phyloP scores from a whole-genome alignment of 495 filamentous ascomycete genomes.

The Penicillium mononematosum region DNA sequence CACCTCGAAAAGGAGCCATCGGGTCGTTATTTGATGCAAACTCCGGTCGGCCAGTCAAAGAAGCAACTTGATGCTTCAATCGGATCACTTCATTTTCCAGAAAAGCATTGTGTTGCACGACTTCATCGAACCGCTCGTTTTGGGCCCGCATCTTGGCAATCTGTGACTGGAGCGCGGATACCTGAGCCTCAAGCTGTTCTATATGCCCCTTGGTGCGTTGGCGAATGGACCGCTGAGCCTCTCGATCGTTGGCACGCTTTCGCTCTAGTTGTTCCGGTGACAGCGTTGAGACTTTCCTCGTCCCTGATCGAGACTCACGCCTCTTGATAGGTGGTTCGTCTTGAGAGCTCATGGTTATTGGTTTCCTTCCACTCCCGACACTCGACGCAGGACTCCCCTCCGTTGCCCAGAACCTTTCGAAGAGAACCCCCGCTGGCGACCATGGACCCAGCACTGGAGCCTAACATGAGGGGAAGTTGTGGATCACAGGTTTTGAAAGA shows the following conservation, averaged over 20 bases:
- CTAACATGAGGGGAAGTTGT: slow-evolving; percentile 17
- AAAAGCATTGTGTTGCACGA: slow-evolving; percentile 52
- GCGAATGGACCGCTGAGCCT: slow-evolving; percentile 62
- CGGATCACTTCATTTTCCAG: slow-evolving; percentile 53
- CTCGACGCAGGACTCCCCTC: slow-evolving; percentile 5
- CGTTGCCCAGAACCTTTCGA: slow-evolving; percentile 13
- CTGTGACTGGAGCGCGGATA: slow-evolving; percentile 47
- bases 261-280: slow-evolving; percentile 60
- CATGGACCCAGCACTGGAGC: slow-evolving; percentile 16
- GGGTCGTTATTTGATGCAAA: slow-evolving; percentile 15
- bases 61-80: slow-evolving; percentile 43
- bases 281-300: slow-evolving; percentile 57
- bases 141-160: slow-evolving; percentile 50
- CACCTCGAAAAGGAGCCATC: slow-evolving; percentile 10
- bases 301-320: slow-evolving; percentile 55
- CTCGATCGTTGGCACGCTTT: slow-evolving; percentile 63
- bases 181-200: slow-evolving; percentile 52
- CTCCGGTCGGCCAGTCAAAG: slow-evolving; percentile 13
- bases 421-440: slow-evolving; percentile 18
- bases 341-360: slow-evolving; percentile 21
- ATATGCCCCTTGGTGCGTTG: slow-evolving; percentile 60
- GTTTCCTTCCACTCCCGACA: slow-evolving; percentile 9
- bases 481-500: slow-evolving; percentile 6
- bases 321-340: slow-evolving; percentile 25
- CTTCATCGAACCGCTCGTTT: slow-evolving; percentile 47